phyloP scores from a whole-genome alignment of 2,329 filamentous ascomycete genomes.

The Alternaria sp. region DNA sequence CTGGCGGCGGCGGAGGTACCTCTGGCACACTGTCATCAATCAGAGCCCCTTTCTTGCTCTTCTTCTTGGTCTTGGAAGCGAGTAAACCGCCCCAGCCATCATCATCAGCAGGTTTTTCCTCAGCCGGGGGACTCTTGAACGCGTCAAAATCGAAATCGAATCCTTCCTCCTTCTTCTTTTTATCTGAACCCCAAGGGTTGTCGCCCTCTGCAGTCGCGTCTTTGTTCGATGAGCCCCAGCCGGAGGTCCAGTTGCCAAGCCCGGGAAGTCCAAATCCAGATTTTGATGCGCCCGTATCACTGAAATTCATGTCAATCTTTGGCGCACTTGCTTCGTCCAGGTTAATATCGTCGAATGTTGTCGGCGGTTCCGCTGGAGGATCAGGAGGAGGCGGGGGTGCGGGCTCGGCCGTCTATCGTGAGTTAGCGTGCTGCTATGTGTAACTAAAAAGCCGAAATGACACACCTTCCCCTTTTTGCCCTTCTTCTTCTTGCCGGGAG shows the following conservation, averaged over 20 bases:
- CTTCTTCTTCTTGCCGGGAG: constrained; percentile 44
- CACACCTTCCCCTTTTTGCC: constrained; percentile 50
- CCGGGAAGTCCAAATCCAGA: constrained; percentile 32
- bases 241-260: constrained; percentile 30
- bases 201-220: constrained; percentile 38
- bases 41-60: constrained; percentile 41
- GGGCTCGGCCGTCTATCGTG: constrained; percentile 33
- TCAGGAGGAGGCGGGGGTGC: constrained; percentile 38
- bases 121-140: constrained; percentile 28
- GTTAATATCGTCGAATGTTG: constrained; percentile 55
- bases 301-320: constrained; percentile 57
- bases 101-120: constrained; percentile 36
- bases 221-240: constrained; percentile 34
- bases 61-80: constrained; percentile 54
- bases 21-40: constrained; percentile 37
- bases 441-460: constrained; percentile 41
- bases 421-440: constrained; percentile 38
- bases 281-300: constrained; percentile 35
- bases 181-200: constrained; percentile 42
- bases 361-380: constrained; percentile 40
- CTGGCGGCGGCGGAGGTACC: constrained; percentile 25
- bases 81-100: constrained; percentile 39
- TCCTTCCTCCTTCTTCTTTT: constrained; percentile 46
- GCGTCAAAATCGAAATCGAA: constrained; percentile 48
- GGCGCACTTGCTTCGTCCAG: constrained; percentile 53